Evolutionary conservation across 1,139 yeast species (phyloP).

Genomic region (Suhomyces kunorum): DNA sequence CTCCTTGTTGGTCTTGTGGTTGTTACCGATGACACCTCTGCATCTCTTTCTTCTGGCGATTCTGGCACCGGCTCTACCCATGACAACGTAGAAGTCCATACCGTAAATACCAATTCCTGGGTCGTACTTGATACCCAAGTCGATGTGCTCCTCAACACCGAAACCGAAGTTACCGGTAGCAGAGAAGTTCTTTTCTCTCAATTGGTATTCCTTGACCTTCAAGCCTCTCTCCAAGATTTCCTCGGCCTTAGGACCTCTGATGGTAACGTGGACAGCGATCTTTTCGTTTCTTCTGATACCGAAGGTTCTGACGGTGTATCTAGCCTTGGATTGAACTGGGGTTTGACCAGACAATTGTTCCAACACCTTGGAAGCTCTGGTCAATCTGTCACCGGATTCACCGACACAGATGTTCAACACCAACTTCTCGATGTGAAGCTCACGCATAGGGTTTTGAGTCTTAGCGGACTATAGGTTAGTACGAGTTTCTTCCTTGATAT

Average conservation of each 20-base stretch:
- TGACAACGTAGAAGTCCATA: conserved; percentile 99
- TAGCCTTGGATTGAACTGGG: conserved; percentile 99
- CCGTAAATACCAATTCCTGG: conserved; percentile 99
- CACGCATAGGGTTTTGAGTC: conserved; percentile 83
- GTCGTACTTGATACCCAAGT: conserved; percentile 99
- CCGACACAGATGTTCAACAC: conserved; percentile 99
- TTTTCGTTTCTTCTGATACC: conserved; percentile 99
- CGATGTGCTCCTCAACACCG: conserved; percentile 99
- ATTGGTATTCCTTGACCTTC: conserved; percentile 99
- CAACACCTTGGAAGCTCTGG: conserved; percentile 99
- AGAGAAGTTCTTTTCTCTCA: conserved; percentile 90
- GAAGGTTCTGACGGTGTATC: conserved; percentile 99
- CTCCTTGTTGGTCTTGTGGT: conserved; percentile 89
- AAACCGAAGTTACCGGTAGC: conserved; percentile 99
- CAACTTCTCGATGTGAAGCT: conserved; percentile 97
- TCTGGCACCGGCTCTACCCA: conserved; percentile 99
- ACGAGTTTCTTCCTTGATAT: neutral
- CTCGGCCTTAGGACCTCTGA: conserved; percentile 99
- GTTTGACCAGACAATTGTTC: conserved; percentile 99
- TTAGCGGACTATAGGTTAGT: conserved; percentile 29
- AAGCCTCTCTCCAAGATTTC: conserved; percentile 99
- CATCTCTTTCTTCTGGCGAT: conserved; percentile 99
- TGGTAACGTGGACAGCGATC: conserved; percentile 98
- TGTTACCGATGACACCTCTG: conserved; percentile 84
- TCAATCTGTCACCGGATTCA: conserved; percentile 99